Conservation (phyloP, 2,329 filamentous ascomycete species). For the Neofusicoccum sp. region DNA sequence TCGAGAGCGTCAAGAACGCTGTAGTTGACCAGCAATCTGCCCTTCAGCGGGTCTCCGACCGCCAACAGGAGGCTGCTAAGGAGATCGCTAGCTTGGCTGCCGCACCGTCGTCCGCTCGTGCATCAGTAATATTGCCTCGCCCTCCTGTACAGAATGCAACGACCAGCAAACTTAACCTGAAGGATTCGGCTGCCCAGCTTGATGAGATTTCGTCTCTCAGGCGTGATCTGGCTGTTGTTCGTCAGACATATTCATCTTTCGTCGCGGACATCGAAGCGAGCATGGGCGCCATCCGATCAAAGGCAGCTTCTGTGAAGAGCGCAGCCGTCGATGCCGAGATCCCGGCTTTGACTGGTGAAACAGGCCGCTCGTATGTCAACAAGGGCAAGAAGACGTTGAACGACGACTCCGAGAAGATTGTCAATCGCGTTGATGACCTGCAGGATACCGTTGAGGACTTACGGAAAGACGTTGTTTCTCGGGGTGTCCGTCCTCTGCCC, state of each 20-base stretch:
- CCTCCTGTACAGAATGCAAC: slow-evolving; percentile 28
- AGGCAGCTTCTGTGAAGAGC: slow-evolving; percentile 79
- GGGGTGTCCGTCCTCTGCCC: slow-evolving; percentile 87
- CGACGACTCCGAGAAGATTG: slow-evolving; percentile 85
- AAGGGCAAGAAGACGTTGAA: slow-evolving; percentile 84
- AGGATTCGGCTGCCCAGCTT: slow-evolving; percentile 62
- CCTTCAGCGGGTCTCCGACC: slow-evolving; percentile 84
- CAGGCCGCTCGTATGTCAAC: slow-evolving; percentile 84
- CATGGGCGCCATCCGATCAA: slow-evolving; percentile 80
- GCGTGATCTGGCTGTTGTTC: slow-evolving; percentile 85
- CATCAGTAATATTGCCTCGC: slow-evolving; percentile 35
- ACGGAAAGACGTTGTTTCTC: slow-evolving; percentile 92
- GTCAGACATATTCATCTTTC: slow-evolving; percentile 92
- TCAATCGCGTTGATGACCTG: slow-evolving; percentile 92
- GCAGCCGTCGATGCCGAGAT: slow-evolving; percentile 70
- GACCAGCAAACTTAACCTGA: slow-evolving; percentile 27
- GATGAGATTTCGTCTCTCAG: slow-evolving; percentile 80
- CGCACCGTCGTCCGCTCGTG: slow-evolving; percentile 39
- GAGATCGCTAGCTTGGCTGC: slow-evolving; percentile 73
- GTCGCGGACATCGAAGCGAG: slow-evolving; percentile 84
- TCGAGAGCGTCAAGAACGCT: slow-evolving; percentile 84
- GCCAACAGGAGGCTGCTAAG: slow-evolving; percentile 85
- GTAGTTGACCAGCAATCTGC: slow-evolving; percentile 81
- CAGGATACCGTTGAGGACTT: slow-evolving; percentile 96
- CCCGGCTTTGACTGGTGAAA: slow-evolving; percentile 73